Evolutionary conservation across 2,329 filamentous ascomycete species (phyloP).

Genomic region (Lizonia empirigonia): DNA sequence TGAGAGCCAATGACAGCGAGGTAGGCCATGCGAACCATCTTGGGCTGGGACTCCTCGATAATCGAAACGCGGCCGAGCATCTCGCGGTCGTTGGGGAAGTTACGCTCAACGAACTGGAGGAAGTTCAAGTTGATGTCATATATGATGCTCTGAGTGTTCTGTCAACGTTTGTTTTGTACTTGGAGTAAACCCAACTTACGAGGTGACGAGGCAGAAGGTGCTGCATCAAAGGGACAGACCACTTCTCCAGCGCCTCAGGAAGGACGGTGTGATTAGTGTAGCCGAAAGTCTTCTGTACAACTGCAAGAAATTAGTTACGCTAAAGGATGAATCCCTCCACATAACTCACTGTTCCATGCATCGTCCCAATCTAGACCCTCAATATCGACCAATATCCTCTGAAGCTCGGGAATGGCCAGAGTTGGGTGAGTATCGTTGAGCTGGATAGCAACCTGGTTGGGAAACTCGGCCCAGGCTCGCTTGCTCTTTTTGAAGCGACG

Average conservation of each 20-base stretch:
- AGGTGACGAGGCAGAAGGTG: conserved; percentile 91
- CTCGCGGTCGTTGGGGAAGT: conserved; percentile 87
- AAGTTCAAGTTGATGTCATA: conserved; percentile 98
- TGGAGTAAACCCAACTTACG: conserved; percentile 11
- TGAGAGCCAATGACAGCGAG: conserved; percentile 95
- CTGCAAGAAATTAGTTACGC: no score
- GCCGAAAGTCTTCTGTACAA: conserved; percentile 71
- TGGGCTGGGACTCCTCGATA: conserved; percentile 93
- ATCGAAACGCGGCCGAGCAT: conserved; percentile 89
- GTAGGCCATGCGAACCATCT: conserved; percentile 98
- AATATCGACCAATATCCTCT: conserved; percentile 86
- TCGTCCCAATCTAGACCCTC: conserved; percentile 94
- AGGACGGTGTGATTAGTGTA: conserved; percentile 99
- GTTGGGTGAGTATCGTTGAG: conserved; percentile 98
- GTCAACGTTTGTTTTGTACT: conserved; percentile 7
- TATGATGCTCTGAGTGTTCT: conserved; percentile 66
- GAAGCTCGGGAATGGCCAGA: conserved; percentile 91
- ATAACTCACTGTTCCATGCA: conserved; percentile 76
- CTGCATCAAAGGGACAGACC: conserved; percentile 91
- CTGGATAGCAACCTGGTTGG: conserved; percentile 95
- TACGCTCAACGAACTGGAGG: conserved; percentile 86
- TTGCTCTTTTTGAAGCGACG: conserved; percentile 97
- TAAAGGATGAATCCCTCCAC: not conserved
- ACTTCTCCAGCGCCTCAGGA: conserved; percentile 96
- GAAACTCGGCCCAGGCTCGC: conserved; percentile 87